Evolutionary conservation across 2,329 filamentous ascomycete genomes (phyloP).

Genomic region (Cladosporium sp.): DNA sequence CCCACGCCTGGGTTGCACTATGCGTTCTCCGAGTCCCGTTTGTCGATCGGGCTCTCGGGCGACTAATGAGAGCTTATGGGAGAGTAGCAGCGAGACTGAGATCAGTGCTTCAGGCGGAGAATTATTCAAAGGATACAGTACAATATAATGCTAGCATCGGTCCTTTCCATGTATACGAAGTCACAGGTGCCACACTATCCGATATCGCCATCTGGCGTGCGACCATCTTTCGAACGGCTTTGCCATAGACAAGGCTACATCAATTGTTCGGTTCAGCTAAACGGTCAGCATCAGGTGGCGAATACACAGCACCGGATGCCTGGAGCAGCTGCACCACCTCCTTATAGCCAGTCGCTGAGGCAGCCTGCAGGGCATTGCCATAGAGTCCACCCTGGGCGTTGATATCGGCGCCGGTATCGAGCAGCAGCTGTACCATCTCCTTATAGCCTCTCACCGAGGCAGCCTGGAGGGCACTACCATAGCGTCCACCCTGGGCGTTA

Average conservation of each 20-base stretch:
- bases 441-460: slow-evolving; percentile 7
- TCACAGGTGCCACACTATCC: not conserved
- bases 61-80: too few relatives aligned
- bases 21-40: slow-evolving; percentile 1
- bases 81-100: too few relatives aligned
- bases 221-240: not conserved
- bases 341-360: slow-evolving; percentile 5
- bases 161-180: too few relatives aligned
- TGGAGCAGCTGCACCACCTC: slow-evolving; percentile 11
- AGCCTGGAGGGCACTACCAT: slow-evolving; percentile 12
- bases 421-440: not conserved
- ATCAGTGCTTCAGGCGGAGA: too few relatives aligned
- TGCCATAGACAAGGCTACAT: not conserved
- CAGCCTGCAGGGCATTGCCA: slow-evolving; percentile 13
- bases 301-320: not conserved
- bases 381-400: slow-evolving; percentile 9
- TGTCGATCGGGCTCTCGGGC: too few relatives aligned
- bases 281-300: not conserved
- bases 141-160: too few relatives aligned
- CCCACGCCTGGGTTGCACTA: slow-evolving; percentile 24
- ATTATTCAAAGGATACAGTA: too few relatives aligned
- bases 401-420: not conserved
- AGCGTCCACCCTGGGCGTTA: slow-evolving; percentile 13
- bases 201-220: not conserved
- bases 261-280: not conserved